phyloP scores from a whole-genome alignment of 164 flowering plant genomes.

The Dillenia turbinata region DNA sequence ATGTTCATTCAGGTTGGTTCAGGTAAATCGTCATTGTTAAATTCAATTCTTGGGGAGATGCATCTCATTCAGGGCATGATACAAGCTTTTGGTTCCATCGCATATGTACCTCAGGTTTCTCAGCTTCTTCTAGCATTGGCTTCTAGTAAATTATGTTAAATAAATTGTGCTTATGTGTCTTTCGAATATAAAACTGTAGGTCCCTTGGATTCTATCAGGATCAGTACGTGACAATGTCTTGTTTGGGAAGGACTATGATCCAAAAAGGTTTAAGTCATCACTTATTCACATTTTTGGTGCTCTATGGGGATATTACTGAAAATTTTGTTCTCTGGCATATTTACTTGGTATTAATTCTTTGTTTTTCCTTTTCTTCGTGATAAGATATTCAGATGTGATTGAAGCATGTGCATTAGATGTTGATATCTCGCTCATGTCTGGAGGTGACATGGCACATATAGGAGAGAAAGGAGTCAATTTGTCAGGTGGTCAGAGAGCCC shows the following conservation, averaged over 20 bases:
- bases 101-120: slow-evolving; percentile 91
- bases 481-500: slow-evolving; percentile 96
- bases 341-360: neutral
- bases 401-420: slow-evolving; percentile 74
- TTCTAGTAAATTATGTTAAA: neutral
- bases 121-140: neutral
- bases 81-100: slow-evolving; percentile 48
- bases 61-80: slow-evolving; percentile 52
- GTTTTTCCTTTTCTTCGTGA: slow-evolving; percentile 6
- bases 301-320: too few relatives aligned
- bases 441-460: slow-evolving; percentile 75
- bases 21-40: slow-evolving; percentile 87
- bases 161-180: slow-evolving; percentile 7
- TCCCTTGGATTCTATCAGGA: slow-evolving; percentile 93
- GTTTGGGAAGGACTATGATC: slow-evolving; percentile 64
- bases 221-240: slow-evolving; percentile 83
- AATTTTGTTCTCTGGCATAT: too few relatives aligned
- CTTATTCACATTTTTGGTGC: too few relatives aligned
- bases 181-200: slow-evolving; percentile 36
- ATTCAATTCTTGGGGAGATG: slow-evolving; percentile 77
- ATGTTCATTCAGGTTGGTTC: slow-evolving; percentile 76
- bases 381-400: slow-evolving; percentile 65
- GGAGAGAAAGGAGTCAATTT: slow-evolving; percentile 88
- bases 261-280: slow-evolving; percentile 41
- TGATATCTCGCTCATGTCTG: slow-evolving; percentile 75